Conservation (phyloP, 2,329 filamentous ascomycete species). For the Amauroascus niger region DNA sequence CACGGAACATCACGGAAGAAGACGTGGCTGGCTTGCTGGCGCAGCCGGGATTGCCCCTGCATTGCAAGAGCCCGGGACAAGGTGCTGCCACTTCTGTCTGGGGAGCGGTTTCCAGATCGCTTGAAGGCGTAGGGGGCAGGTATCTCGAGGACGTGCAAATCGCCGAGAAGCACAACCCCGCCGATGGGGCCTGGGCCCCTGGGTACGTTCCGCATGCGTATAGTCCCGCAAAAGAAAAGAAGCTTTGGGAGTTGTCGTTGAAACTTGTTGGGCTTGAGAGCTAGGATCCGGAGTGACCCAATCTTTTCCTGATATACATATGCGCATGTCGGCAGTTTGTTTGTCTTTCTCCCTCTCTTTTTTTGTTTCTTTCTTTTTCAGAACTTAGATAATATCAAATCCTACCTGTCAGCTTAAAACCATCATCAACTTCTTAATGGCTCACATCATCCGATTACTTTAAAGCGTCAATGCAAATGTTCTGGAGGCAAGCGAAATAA, state of each 20-base stretch:
- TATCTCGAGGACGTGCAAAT: not conserved
- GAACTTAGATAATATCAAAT: too few species aligned
- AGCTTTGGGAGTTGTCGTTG: not conserved
- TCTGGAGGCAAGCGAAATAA: not conserved
- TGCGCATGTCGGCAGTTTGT: too few species aligned
- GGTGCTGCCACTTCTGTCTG: not conserved
- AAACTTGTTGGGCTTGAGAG: not conserved
- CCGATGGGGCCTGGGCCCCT: not conserved
- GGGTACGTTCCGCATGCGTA: not conserved
- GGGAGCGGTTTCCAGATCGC: not conserved
- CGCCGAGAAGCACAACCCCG: not conserved
- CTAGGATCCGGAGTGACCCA: too few species aligned
- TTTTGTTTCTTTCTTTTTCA: too few species aligned
- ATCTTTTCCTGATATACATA: too few species aligned
- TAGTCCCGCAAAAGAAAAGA: not conserved
- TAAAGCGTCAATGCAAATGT: not conserved
- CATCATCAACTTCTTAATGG: not conserved
- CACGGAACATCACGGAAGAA: not conserved
- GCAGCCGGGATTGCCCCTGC: not conserved
- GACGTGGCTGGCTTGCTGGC: not conserved
- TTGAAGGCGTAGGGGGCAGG: not conserved
- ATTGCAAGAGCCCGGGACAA: not conserved
- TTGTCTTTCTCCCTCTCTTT: too few species aligned
- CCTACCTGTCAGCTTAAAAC: too few species aligned
- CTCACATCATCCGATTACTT: too few species aligned